Evolutionary conservation across 2,329 filamentous ascomycete species (phyloP).

Genomic region (Aureobasidium sp.): DNA sequence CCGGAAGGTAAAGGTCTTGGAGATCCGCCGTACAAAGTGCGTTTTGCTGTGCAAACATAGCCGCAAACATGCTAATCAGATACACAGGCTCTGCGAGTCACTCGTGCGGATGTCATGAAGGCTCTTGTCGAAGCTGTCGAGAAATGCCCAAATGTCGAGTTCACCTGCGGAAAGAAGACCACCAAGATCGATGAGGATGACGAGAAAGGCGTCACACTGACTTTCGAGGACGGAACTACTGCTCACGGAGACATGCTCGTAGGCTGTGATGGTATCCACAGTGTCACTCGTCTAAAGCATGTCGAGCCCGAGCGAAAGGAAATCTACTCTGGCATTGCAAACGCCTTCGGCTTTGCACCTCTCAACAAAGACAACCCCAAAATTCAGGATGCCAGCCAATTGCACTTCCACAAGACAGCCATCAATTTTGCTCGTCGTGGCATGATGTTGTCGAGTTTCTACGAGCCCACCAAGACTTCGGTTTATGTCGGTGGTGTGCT

Average conservation of each 20-base stretch:
- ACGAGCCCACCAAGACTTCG: slow-evolving; percentile 26
- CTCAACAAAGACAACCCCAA: slow-evolving; percentile 19
- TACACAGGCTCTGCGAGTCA: slow-evolving; percentile 30
- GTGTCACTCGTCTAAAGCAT: slow-evolving; percentile 33
- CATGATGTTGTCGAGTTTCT: slow-evolving; percentile 36
- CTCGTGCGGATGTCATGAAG: slow-evolving; percentile 34
- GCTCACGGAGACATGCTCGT: slow-evolving; percentile 27
- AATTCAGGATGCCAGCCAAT: slow-evolving; percentile 5
- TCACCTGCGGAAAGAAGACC: slow-evolving; percentile 35
- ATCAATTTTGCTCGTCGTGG: slow-evolving; percentile 39
- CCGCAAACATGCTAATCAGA: not conserved
- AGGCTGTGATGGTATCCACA: slow-evolving; percentile 31
- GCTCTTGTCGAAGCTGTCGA: slow-evolving; percentile 33
- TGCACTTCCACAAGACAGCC: slow-evolving; percentile 33
- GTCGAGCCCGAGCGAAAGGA: slow-evolving; percentile 35
- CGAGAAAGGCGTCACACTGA: slow-evolving; percentile 24
- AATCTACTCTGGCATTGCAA: slow-evolving; percentile 36
- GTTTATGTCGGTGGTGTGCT: slow-evolving; percentile 38
- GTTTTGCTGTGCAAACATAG: not conserved
- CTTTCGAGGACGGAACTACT: slow-evolving; percentile 27
- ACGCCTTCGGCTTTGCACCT: slow-evolving; percentile 37
- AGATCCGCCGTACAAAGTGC: slow-evolving; percentile 33
- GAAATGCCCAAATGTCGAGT: slow-evolving; percentile 31
- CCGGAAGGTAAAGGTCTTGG: slow-evolving; percentile 35
- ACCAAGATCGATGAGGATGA: slow-evolving; percentile 30